A percentile compares a stretch with the other conserved stretches of the same genome.
phyloP scores from a whole-genome alignment of 192 early-diverging fungal genomes.

The Linnemannia zychae region DNA sequence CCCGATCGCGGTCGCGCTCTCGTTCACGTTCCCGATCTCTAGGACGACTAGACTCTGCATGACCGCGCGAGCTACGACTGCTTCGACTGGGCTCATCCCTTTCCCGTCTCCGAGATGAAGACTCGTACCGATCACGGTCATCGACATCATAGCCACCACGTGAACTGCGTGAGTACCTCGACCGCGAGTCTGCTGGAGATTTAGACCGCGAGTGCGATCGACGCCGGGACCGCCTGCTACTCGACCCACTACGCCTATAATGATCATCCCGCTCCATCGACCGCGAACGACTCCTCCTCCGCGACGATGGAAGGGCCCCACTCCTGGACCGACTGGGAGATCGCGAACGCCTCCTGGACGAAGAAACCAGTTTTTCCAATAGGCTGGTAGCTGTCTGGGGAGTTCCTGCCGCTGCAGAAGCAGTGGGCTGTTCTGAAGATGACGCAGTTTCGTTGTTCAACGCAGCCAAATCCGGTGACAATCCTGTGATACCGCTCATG shows the following conservation, averaged over 20 bases:
- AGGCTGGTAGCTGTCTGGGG: slow-evolving; percentile 17
- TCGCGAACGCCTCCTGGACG: slow-evolving; percentile 38
- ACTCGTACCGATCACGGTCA: slow-evolving; percentile 9
- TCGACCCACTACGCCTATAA: slow-evolving; percentile 17
- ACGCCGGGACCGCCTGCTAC: slow-evolving; percentile 27
- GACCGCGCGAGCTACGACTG: slow-evolving; percentile 24
- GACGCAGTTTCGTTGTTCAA: slow-evolving; percentile 22
- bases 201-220: background rate
- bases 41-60: slow-evolving; percentile 2
- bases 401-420: background rate
- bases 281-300: slow-evolving; percentile 38
- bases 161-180: slow-evolving; percentile 42
- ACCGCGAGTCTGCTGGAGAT: slow-evolving; percentile 36
- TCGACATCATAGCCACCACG: slow-evolving; percentile 34
- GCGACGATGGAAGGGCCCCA: background rate
- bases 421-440: slow-evolving; percentile 9
- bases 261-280: slow-evolving; percentile 40
- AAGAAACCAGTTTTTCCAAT: slow-evolving; percentile 39
- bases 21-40: slow-evolving; percentile 26
- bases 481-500: slow-evolving; percentile 38
- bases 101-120: slow-evolving; percentile 6
- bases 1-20: slow-evolving; percentile 14
- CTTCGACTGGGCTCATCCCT: slow-evolving; percentile 19
- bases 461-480: slow-evolving; percentile 21
- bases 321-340: slow-evolving; percentile 37